Evolutionary conservation across 768 basidiomycete genomes (phyloP).

Genomic region (Lactifluus volemus): DNA sequence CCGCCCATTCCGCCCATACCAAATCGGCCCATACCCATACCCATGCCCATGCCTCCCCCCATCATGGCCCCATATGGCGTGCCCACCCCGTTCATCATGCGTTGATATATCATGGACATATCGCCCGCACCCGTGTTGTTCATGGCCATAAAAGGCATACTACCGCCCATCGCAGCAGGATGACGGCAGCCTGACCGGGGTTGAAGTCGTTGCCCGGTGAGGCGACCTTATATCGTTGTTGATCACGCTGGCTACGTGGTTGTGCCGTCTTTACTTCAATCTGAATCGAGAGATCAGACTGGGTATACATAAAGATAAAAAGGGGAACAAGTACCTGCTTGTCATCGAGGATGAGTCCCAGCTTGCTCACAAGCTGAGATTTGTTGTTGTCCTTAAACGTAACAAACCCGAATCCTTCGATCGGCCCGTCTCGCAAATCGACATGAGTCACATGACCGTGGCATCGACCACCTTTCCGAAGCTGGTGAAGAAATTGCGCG

Average conservation of each 20-base stretch:
- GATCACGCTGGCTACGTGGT: slow-evolving; percentile 74
- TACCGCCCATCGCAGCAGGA: too few species aligned
- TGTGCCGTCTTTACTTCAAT: slow-evolving; percentile 97
- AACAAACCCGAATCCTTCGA: slow-evolving; percentile 97
- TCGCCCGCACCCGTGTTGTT: slow-evolving; percentile 18
- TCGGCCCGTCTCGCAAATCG: slow-evolving; percentile 87
- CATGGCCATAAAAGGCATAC: slow-evolving; percentile 31
- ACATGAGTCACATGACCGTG: slow-evolving; percentile 74
- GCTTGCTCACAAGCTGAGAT: slow-evolving; percentile 79
- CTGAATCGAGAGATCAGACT: slow-evolving; percentile 32
- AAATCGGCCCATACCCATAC: slow-evolving; percentile 31
- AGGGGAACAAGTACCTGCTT: slow-evolving; percentile 63
- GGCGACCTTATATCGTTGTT: slow-evolving; percentile 31
- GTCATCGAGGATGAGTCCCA: slow-evolving; percentile 76
- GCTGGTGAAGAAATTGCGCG: too few species aligned
- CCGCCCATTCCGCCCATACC: slow-evolving; percentile 22
- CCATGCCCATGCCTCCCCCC: slow-evolving; percentile 23
- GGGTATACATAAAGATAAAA: too few species aligned
- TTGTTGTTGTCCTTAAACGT: slow-evolving; percentile 91
- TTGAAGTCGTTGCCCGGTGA: slow-evolving; percentile 19
- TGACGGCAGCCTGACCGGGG: slow-evolving; percentile 22
- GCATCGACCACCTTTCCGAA: slow-evolving; percentile 96
- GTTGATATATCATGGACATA: slow-evolving; percentile 62
- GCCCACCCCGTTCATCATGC: slow-evolving; percentile 85
- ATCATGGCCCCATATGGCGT: slow-evolving; percentile 32